A percentile compares a stretch with the other conserved stretches of the same genome.
Evolutionary conservation across 768 basidiomycete species (phyloP).

Genomic region (Amanita jacksonii): DNA sequence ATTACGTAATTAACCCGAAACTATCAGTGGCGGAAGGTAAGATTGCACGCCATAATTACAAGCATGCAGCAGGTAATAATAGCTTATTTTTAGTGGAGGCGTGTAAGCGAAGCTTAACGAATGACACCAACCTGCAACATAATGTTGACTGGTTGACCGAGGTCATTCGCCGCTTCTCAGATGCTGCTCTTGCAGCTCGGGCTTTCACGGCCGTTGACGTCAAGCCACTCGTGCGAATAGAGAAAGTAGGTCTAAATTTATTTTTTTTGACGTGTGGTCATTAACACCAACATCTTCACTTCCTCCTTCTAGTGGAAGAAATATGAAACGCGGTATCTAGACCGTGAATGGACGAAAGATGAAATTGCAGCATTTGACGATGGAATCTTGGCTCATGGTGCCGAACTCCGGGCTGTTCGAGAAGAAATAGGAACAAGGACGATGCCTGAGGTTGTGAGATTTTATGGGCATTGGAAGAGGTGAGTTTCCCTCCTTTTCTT

Average conservation of each 20-base stretch:
- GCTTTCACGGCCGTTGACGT: conserved; percentile 57
- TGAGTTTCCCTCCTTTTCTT: conserved; percentile 21
- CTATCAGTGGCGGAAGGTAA: conserved; percentile 48
- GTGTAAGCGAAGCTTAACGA: conserved; percentile 47
- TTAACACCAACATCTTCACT: conserved; percentile 2
- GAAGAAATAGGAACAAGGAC: conserved; percentile 65
- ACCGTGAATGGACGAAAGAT: conserved; percentile 61
- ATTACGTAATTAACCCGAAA: conserved; percentile 14
- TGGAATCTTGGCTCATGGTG: conserved; percentile 59
- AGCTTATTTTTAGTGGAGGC: conserved; percentile 50
- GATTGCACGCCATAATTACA: conserved; percentile 11
- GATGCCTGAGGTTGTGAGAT: conserved; percentile 72
- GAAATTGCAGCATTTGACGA: conserved; percentile 73
- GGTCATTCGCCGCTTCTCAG: conserved; percentile 60
- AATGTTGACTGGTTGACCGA: conserved; percentile 83
- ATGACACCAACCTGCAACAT: conserved; percentile 38
- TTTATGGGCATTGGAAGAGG: conserved; percentile 86
- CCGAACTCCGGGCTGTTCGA: conserved; percentile 70
- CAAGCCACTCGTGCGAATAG: conserved; percentile 42
- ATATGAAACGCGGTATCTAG: conserved; percentile 50
- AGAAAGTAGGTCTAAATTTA: conserved; percentile 43
- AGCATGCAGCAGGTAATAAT: not conserved
- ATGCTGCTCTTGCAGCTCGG: conserved; percentile 47
- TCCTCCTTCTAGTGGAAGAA: conserved; percentile 57
- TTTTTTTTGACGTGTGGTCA: not conserved